These are phyloP conservation scores for Lentinula raphanica DNA, from an alignment of 768 basidiomycete genomes.

Conservation along the genomic window DNA sequence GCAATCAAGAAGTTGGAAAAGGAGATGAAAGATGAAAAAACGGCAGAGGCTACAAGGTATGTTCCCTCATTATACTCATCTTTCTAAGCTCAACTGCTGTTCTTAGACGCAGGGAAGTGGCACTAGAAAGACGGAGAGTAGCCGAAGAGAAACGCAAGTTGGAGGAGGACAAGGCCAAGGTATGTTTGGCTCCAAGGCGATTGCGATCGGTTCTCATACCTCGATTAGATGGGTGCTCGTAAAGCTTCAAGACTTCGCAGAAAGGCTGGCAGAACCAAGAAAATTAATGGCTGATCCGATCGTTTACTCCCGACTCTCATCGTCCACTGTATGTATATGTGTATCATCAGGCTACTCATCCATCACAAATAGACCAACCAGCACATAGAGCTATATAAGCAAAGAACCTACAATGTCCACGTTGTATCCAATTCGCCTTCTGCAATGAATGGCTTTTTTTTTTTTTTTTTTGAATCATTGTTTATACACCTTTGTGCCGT, in stretches of 20 bases:
- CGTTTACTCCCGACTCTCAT: not conserved
- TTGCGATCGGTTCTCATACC: not conserved
- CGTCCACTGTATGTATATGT: not conserved
- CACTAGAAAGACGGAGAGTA: slow-evolving; percentile 63
- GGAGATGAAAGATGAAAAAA: slow-evolving; percentile 75
- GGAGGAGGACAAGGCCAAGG: slow-evolving; percentile 64
- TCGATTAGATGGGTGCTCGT: slow-evolving; percentile 67
- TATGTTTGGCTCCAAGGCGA: slow-evolving; percentile 16
- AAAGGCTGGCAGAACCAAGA: slow-evolving; percentile 72
- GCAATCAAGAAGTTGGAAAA: slow-evolving; percentile 70
- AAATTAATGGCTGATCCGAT: slow-evolving; percentile 63
- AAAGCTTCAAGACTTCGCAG: slow-evolving; percentile 71
- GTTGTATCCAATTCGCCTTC: too few species aligned
- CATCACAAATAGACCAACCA: not conserved
- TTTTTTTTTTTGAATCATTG: slow-evolving; percentile 11
- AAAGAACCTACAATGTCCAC: too few species aligned
- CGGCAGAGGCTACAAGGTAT: slow-evolving; percentile 59
- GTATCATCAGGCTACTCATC: not conserved
- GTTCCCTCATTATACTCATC: slow-evolving; percentile 8
- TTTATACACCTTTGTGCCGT: not conserved
- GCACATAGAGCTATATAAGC: too few species aligned
- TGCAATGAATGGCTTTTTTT: too few species aligned
- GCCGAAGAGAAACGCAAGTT: slow-evolving; percentile 67
- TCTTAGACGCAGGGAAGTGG: slow-evolving; percentile 59
- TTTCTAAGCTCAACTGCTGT: not conserved